A percentile compares a stretch with the other conserved stretches of the same genome.
Conservation (phyloP, 2,329 filamentous ascomycete species). For the Fusarium buxicola region DNA sequence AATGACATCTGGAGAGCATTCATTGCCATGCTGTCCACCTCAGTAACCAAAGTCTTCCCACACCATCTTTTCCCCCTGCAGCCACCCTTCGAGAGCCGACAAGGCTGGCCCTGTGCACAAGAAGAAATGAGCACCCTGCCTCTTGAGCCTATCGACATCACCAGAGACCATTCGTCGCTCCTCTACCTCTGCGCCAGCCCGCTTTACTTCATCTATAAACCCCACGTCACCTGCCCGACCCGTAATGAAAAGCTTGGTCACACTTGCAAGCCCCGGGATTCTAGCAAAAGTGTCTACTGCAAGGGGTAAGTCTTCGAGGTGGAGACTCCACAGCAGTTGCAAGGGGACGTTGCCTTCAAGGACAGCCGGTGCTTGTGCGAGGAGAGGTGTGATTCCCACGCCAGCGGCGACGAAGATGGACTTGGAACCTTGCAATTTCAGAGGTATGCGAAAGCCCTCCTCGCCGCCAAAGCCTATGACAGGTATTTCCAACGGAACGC, state of each 20-base stretch:
- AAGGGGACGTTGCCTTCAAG: conserved; percentile 58
- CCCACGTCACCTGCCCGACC: conserved; percentile 53
- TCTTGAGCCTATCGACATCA: conserved; percentile 57
- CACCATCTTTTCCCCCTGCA: conserved; percentile 64
- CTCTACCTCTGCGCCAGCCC: conserved; percentile 51
- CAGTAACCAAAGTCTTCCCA: conserved; percentile 73
- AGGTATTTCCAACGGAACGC: conserved; percentile 69
- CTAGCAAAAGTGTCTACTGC: conserved; percentile 68
- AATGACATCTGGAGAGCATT: not conserved
- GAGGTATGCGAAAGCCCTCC: conserved; percentile 55
- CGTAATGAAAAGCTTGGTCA: conserved; percentile 74
- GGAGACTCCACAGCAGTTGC: conserved; percentile 75
- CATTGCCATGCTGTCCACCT: conserved; percentile 1
- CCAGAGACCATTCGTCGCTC: conserved; percentile 53
- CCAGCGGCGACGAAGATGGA: conserved; percentile 78
- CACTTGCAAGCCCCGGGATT: conserved; percentile 62
- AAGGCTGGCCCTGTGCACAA: conserved; percentile 60
- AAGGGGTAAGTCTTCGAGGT: conserved; percentile 70
- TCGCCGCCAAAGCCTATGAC: conserved; percentile 80
- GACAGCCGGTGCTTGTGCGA: conserved; percentile 71
- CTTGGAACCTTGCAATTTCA: conserved; percentile 41
- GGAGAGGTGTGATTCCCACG: conserved; percentile 84
- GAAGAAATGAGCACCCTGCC: conserved; percentile 62
- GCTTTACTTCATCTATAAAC: conserved; percentile 50
- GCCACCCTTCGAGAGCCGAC: conserved; percentile 60